These are phyloP conservation scores for Leccinum disarticulatum DNA, from an alignment of 768 basidiomycete species.

Conservation along the genomic window DNA sequence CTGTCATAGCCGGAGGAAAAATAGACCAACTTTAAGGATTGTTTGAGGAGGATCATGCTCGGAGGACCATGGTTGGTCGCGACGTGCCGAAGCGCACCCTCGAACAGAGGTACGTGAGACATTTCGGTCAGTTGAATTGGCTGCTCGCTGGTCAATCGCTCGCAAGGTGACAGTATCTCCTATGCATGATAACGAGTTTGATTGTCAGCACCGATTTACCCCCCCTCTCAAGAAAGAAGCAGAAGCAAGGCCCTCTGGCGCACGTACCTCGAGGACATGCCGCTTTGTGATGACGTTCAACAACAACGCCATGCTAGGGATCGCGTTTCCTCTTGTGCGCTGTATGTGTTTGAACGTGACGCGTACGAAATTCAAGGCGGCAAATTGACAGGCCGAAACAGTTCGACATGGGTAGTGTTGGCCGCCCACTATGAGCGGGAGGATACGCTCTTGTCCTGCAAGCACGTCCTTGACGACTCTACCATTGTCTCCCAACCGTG, in stretches of 20 bases:
- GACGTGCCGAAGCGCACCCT: conserved; percentile 29
- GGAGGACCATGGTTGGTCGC: conserved; percentile 37
- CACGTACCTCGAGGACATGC: conserved; percentile 23
- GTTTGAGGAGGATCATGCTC: conserved; percentile 36
- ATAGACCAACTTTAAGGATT: conserved; percentile 26
- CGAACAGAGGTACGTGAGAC: conserved; percentile 46
- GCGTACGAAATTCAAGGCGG: conserved; percentile 61
- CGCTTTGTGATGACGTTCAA: conserved; percentile 15
- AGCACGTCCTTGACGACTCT: conserved; percentile 24
- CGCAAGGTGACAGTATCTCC: conserved; percentile 54
- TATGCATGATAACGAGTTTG: conserved; percentile 19
- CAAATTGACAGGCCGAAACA: conserved; percentile 56
- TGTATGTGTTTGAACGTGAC: conserved; percentile 36
- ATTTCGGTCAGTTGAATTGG: conserved; percentile 55
- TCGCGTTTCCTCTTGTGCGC: conserved; percentile 1
- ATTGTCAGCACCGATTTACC: too few species aligned
- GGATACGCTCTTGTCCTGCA: conserved; percentile 40
- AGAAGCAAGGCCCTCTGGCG: neutral
- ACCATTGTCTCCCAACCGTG: conserved; percentile 12
- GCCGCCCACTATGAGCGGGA: conserved; percentile 41
- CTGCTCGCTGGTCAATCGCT: conserved; percentile 43
- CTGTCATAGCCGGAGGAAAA: too few species aligned
- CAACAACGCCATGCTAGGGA: conserved; percentile 9
- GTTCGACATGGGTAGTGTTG: conserved; percentile 45
- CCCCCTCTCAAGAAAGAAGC: too few species aligned